phyloP scores from a whole-genome alignment of 805 yeast species.

The Kuraishia piskuri region DNA sequence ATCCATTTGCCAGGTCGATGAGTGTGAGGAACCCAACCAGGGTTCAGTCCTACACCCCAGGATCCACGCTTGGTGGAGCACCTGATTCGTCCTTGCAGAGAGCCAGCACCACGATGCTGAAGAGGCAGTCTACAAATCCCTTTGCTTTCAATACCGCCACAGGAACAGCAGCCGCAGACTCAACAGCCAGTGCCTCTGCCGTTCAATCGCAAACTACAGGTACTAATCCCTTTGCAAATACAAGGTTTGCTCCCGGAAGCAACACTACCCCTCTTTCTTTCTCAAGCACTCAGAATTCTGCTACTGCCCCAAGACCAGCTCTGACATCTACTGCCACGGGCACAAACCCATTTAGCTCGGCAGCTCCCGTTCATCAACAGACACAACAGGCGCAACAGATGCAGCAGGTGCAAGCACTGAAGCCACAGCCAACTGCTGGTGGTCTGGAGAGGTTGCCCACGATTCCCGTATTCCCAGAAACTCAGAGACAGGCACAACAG shows the following conservation, averaged over 20 bases:
- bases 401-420: slow-evolving; percentile 15
- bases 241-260: slow-evolving; percentile 12
- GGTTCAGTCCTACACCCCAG: neutral
- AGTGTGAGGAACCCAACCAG: neutral
- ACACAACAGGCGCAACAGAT: slow-evolving; percentile 11
- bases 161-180: slow-evolving; percentile 3
- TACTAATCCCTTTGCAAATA: slow-evolving; percentile 19
- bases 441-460: slow-evolving; percentile 64
- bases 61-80: neutral
- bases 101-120: neutral
- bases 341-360: slow-evolving; percentile 48
- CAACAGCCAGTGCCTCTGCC: neutral
- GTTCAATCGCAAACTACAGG: slow-evolving; percentile 4
- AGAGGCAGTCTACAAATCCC: slow-evolving; percentile 18
- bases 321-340: slow-evolving; percentile 30
- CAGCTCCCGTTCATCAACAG: slow-evolving; percentile 15
- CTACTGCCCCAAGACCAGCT: neutral
- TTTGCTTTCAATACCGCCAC: slow-evolving; percentile 11
- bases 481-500: slow-evolving; percentile 20
- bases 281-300: neutral
- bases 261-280: slow-evolving; percentile 1
- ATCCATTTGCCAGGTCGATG: neutral
- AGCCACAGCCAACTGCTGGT: slow-evolving; percentile 59
- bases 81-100: neutral
- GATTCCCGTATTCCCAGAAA: slow-evolving; percentile 60